Evolutionary conservation across 129 eudicot genomes (phyloP).

Genomic region (Calendula officinalis): DNA sequence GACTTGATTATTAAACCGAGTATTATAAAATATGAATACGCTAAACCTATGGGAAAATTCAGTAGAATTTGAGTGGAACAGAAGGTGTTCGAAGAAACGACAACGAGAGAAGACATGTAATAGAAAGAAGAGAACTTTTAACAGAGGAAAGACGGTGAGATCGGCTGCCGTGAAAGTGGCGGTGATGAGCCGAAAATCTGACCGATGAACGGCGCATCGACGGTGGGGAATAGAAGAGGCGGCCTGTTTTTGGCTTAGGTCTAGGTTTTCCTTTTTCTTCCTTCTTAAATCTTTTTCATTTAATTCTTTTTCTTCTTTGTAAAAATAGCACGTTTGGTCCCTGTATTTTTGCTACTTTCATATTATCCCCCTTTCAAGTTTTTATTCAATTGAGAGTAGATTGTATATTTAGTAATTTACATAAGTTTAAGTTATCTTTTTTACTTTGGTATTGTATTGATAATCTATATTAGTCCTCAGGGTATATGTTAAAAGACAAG

Average conservation of each 20-base stretch:
- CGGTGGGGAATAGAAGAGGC: constrained; percentile 35
- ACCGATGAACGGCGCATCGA: constrained; percentile 34
- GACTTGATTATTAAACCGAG: neutral
- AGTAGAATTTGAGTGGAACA: constrained; percentile 34
- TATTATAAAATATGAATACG: constrained; percentile 21
- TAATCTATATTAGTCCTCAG: too few species aligned
- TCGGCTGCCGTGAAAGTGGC: constrained; percentile 14
- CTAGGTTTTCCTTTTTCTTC: constrained; percentile 21
- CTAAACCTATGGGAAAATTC: constrained; percentile 8
- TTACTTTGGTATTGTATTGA: too few species aligned
- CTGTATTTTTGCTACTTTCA: neutral
- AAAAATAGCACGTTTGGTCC: constrained; percentile 8
- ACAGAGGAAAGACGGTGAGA: constrained; percentile 7
- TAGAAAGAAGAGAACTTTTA: neutral
- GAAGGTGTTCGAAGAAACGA: constrained; percentile 15
- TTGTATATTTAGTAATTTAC: too few species aligned
- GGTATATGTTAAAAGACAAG: too few species aligned
- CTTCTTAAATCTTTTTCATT: neutral
- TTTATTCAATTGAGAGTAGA: too few species aligned
- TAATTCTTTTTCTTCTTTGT: neutral
- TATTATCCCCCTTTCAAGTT: too few species aligned
- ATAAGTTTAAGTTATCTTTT: too few species aligned
- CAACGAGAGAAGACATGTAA: constrained; percentile 45
- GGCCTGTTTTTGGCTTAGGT: constrained; percentile 35
- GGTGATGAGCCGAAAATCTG: constrained; percentile 31